Evolutionary conservation across 2,329 filamentous ascomycete species (phyloP).

Genomic region (Fusarium tupiense): DNA sequence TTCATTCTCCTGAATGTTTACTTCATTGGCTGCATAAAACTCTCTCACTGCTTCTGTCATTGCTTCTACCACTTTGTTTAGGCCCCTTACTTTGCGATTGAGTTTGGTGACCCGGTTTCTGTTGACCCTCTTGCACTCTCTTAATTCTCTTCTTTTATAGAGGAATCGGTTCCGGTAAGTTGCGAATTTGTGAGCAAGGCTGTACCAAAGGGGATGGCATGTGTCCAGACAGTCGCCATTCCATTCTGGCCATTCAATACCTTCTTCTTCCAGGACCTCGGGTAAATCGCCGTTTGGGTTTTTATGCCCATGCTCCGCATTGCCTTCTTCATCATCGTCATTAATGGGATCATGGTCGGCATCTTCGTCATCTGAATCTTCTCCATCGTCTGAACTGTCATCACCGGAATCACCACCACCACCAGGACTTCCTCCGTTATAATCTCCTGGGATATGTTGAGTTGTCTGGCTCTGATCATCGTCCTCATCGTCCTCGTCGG

Average conservation of each 20-base stretch:
- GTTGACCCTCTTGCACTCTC: background rate
- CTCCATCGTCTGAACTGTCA: background rate
- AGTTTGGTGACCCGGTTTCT: rapidly evolving
- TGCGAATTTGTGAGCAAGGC: rapidly evolving
- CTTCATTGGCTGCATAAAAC: background rate
- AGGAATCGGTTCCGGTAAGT: background rate
- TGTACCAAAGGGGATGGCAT: background rate
- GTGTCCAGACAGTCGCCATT: background rate
- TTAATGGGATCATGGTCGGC: background rate
- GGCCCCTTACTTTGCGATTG: background rate
- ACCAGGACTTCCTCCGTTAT: background rate
- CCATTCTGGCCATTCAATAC: background rate
- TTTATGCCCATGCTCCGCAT: background rate
- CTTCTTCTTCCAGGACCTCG: background rate
- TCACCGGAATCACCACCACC: background rate
- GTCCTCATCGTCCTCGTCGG: background rate
- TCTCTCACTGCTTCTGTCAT: background rate
- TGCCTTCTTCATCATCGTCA: background rate
- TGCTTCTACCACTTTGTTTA: rapidly evolving
- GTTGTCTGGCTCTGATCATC: background rate
- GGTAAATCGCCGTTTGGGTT: rapidly evolving
- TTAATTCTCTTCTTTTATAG: background rate
- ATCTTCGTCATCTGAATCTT: background rate
- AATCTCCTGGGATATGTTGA: background rate
- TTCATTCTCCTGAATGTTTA: background rate